A percentile compares a stretch with the other conserved stretches of the same genome.
Evolutionary conservation across 2,329 filamentous ascomycete species (phyloP).

Genomic region (Microcera coccophila): DNA sequence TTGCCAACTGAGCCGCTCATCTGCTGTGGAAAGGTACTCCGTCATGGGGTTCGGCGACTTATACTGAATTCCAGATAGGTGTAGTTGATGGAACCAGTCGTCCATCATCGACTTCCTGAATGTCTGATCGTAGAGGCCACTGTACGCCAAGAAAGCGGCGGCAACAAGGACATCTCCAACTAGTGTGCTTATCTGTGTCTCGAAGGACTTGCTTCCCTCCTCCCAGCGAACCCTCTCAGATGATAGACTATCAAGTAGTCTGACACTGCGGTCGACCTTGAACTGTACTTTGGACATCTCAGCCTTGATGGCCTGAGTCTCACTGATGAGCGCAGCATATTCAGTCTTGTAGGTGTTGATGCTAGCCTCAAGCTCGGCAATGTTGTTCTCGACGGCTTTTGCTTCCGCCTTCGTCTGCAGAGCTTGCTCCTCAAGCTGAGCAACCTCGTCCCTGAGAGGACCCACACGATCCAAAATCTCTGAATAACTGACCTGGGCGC

Average conservation of each 20-base stretch:
- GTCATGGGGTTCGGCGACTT: conserved; percentile 93
- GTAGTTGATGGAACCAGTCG: conserved; percentile 92
- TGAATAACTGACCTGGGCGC: conserved; percentile 96
- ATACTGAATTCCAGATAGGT: conserved; percentile 86
- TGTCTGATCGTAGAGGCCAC: conserved; percentile 94
- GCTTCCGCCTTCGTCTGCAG: conserved; percentile 91
- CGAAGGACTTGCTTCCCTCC: conserved; percentile 94
- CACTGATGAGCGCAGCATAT: conserved; percentile 91
- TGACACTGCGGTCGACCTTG: conserved; percentile 95
- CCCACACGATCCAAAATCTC: conserved; percentile 93
- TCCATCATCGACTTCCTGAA: conserved; percentile 98
- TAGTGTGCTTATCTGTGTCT: conserved; percentile 94
- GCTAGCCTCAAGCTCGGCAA: conserved; percentile 77
- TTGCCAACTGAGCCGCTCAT: conserved; percentile 93
- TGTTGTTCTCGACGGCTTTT: conserved; percentile 83
- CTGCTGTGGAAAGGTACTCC: conserved; percentile 93
- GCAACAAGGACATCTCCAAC: conserved; percentile 94
- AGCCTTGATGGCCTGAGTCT: conserved; percentile 93
- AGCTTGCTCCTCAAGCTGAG: conserved; percentile 79
- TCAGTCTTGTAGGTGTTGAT: conserved; percentile 95
- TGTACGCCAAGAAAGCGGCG: conserved; percentile 95
- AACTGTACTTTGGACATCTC: conserved; percentile 97
- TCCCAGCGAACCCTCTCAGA: conserved; percentile 95
- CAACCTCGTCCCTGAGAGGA: conserved; percentile 85
- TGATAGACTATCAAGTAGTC: conserved; percentile 88